A percentile compares a stretch with the other conserved stretches of the same genome.
Evolutionary conservation across 495 filamentous ascomycete genomes (phyloP).

Genomic region (Penicillium lividum): DNA sequence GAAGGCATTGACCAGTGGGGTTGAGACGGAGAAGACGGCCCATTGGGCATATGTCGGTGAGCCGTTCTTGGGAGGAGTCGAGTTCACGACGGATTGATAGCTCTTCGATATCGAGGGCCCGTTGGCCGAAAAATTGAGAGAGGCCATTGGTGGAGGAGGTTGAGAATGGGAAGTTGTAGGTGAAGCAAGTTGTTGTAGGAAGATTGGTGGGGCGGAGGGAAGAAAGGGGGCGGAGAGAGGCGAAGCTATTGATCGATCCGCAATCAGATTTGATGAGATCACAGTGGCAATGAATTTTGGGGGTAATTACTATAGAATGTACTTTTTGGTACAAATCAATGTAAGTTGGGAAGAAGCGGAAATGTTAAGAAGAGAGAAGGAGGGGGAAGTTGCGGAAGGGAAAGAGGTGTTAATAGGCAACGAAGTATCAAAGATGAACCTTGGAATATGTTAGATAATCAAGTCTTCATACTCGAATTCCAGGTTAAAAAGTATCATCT

Average conservation of each 20-base stretch:
- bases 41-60: slow-evolving; percentile 79
- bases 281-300: not conserved
- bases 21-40: slow-evolving; percentile 89
- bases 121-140: slow-evolving; percentile 87
- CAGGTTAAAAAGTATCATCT: too few relatives aligned
- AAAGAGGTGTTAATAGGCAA: not conserved
- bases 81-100: slow-evolving; percentile 85
- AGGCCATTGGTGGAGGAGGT: slow-evolving; percentile 64
- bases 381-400: not conserved
- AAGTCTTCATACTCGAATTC: not conserved
- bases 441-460: not conserved
- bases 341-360: not conserved
- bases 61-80: slow-evolving; percentile 55
- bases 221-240: not conserved
- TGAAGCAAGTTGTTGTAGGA: not conserved
- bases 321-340: not conserved
- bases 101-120: slow-evolving; percentile 89
- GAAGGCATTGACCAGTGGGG: slow-evolving; percentile 87
- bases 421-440: not conserved
- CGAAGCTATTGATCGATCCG: not conserved
- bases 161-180: not conserved
- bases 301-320: not conserved
- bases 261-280: not conserved
- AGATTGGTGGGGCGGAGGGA: not conserved
- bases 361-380: not conserved